phyloP scores from a whole-genome alignment of 2,329 filamentous ascomycete species.

The Decorospora gaudefroyi region DNA sequence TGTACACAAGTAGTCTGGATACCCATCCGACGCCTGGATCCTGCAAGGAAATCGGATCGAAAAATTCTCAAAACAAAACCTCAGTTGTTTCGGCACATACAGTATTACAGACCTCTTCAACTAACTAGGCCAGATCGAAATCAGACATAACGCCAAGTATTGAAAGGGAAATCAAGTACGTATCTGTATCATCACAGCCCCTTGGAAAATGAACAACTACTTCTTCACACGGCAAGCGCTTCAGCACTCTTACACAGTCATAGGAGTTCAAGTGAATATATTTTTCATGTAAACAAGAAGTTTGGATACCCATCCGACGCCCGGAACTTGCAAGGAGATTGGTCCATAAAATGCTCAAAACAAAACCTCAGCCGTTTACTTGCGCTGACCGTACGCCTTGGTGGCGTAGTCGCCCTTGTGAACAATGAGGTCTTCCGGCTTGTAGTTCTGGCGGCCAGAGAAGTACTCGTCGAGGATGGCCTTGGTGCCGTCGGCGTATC shows the following conservation, averaged over 20 bases:
- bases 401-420: constrained; percentile 90
- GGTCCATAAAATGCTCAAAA: constrained; percentile 23
- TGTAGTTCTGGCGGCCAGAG: constrained; percentile 83
- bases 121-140: too few species aligned
- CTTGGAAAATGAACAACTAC: too few species aligned
- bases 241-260: background rate
- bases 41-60: constrained; percentile 25
- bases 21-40: constrained; percentile 18
- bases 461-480: constrained; percentile 90
- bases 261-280: constrained; percentile 27
- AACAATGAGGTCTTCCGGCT: constrained; percentile 87
- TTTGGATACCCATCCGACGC: constrained; percentile 21
- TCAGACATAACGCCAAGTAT: too few species aligned
- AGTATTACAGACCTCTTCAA: too few species aligned
- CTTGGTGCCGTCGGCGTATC: constrained; percentile 85
- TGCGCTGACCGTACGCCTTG: constrained; percentile 83
- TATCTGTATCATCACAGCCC: too few species aligned
- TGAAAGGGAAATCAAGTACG: too few species aligned
- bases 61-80: constrained; percentile 19
- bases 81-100: constrained; percentile 52
- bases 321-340: constrained; percentile 23
- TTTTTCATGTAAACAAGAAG: constrained; percentile 32
- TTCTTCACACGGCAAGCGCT: constrained; percentile 2
- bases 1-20: constrained; percentile 23
- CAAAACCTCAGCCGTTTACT: constrained; percentile 49